Conservation (phyloP, 495 filamentous ascomycete genomes). For the Hypoxylon rickii region DNA sequence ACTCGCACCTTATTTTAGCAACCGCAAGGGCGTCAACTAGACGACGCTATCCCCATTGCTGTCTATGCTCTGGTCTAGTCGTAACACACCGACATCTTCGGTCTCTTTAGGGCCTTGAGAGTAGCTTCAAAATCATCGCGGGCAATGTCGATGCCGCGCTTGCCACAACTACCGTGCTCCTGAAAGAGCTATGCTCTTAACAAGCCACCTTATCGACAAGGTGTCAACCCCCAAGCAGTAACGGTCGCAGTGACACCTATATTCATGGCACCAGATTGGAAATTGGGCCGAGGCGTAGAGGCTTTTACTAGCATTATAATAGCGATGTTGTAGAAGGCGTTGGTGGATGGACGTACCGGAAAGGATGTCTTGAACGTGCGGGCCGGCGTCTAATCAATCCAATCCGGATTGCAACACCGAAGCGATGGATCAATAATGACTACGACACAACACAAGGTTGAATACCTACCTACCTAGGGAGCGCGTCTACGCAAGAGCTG, state of each 20-base stretch:
- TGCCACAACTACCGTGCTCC: constrained; percentile 3
- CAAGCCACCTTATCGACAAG: too few species aligned
- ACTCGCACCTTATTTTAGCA: constrained; percentile 20
- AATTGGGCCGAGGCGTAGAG: too few species aligned
- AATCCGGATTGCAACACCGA: constrained; percentile 5
- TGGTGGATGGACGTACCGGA: too few species aligned
- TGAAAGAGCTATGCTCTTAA: background rate
- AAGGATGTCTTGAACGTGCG: too few species aligned
- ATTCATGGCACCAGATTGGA: too few species aligned
- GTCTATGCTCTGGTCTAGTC: background rate
- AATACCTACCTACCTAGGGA: constrained; percentile 19
- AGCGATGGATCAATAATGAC: constrained; percentile 7
- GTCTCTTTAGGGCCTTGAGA: background rate
- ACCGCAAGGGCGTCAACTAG: constrained; percentile 5
- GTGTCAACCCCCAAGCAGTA: too few species aligned
- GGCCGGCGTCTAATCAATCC: constrained; percentile 13
- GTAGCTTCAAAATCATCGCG: constrained; percentile 9
- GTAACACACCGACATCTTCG: background rate
- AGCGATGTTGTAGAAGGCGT: too few species aligned
- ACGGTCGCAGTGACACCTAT: too few species aligned
- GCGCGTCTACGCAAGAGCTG: constrained; percentile 3
- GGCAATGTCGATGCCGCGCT: background rate
- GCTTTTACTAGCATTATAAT: too few species aligned
- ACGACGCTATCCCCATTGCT: background rate
- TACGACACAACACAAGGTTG: constrained; percentile 20